Base-by-base conservation (phyloP, 257 asterid genomes). In the Plectranthus barbatus region DNA sequence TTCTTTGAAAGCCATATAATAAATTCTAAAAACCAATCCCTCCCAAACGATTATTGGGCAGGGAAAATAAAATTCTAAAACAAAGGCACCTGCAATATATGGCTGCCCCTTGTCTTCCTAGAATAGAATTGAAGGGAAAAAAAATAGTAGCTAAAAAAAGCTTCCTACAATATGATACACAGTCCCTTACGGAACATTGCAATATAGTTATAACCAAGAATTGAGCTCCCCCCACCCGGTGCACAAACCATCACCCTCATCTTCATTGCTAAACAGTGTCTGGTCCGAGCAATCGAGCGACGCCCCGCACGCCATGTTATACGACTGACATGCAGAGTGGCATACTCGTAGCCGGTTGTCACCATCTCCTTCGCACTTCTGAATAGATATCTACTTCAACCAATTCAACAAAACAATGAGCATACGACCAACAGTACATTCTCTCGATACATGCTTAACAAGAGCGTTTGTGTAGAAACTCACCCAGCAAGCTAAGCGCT, bases 401-500 rank as follows among this genome's bases (percentile, higher is more conserved):
- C 15, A 40, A 34, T 17, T 23, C 15, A 34, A 60, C 31, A 1
- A 2, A 26, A 26, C 5, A 26, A 26, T 26, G 31, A 26, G 31
- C 31, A 26, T 1, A 26, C n/a, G 5, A 26, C 31, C 2, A 26
- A 26, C n/a, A 29, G n/a, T n/a, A n/a, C n/a, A n/a, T n/a, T n/a
- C n/a, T n/a, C n/a, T n/a, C n/a, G n/a, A n/a, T n/a, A n/a, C n/a
- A n/a, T n/a, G n/a, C n/a, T n/a, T n/a, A n/a, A n/a, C n/a, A n/a
- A n/a, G n/a, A n/a, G n/a, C n/a, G n/a, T n/a, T 31, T 31, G 36
- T 31, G 36, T 2, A 24, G 47, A 51, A 49, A 77, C 94, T 86
- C n/a, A 94, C 99, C 99, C 99, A 94, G 70, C 99, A 94, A 52
- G 99, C 97, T 68, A 94, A 68, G 56, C 99, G 81, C 68, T 94